These are phyloP conservation scores for Cochlearia excelsa DNA, from an alignment of 345 rosid genomes.

Conservation along the genomic window DNA sequence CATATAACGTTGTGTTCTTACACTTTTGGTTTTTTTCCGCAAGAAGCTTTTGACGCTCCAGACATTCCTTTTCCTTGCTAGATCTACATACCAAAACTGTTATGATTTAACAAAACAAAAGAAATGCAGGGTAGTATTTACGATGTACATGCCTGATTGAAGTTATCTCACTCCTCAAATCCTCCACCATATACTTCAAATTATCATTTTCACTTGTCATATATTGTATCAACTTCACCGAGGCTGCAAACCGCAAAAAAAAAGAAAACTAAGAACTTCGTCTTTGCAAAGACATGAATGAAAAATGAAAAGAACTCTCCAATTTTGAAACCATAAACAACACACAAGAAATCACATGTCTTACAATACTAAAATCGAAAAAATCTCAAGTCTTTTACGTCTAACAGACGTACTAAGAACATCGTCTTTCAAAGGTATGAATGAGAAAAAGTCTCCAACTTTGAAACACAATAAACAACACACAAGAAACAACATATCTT, in stretches of 20 bases:
- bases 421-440: no score
- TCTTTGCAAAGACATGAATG: not conserved
- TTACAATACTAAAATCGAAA: no score
- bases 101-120: not conserved
- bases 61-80: slow-evolving; percentile 44
- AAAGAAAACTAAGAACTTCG: not conserved
- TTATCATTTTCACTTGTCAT: slow-evolving; percentile 56
- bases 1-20: slow-evolving; percentile 38
- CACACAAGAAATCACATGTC: no score
- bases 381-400: no score
- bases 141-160: slow-evolving; percentile 47
- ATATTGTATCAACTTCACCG: slow-evolving; percentile 68
- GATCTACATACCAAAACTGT: slow-evolving; percentile 43
- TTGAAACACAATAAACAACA: no score
- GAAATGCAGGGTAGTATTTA: not conserved
- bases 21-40: slow-evolving; percentile 71
- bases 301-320: no score
- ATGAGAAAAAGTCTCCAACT: no score
- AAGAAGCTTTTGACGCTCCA: slow-evolving; percentile 58
- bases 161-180: slow-evolving; percentile 48
- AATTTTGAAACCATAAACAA: slow-evolving; percentile 5
- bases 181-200: slow-evolving; percentile 42
- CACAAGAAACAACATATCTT: no score
- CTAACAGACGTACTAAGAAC: no score
- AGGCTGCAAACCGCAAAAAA: slow-evolving; percentile 44